Evolutionary conservation across 495 filamentous ascomycete genomes (phyloP).

Genomic region (Oidiodendron maius): DNA sequence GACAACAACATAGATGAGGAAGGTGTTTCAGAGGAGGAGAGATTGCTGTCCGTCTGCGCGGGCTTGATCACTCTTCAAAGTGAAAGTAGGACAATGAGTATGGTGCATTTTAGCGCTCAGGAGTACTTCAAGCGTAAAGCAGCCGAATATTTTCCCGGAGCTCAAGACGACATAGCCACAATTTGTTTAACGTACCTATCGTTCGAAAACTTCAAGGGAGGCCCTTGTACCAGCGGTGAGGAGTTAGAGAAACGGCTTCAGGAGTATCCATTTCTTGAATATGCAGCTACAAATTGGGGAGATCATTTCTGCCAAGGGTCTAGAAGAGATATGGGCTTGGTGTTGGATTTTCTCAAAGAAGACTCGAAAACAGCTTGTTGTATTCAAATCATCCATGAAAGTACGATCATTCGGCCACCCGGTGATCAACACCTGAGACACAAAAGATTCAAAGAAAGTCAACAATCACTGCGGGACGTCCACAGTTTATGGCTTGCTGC

Average conservation of each 20-base stretch:
- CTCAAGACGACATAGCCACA: conserved; percentile 2
- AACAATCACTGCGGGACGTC: too few relatives aligned
- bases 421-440: too few relatives aligned
- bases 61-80: conserved; percentile 30
- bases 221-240: conserved; percentile 5
- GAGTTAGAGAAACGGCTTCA: conserved; percentile 6
- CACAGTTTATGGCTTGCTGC: too few relatives aligned
- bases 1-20: conserved; percentile 22
- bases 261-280: conserved; percentile 3
- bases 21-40: conserved; percentile 20
- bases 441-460: too few relatives aligned
- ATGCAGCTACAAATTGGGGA: conserved; percentile 10
- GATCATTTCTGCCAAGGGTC: conserved; percentile 9
- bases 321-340: neutral
- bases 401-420: too few relatives aligned
- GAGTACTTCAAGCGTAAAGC: conserved; percentile 3
- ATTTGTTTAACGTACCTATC: conserved; percentile 7
- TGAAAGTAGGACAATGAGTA: conserved; percentile 25
- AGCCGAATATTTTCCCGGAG: neutral
- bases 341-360: conserved; percentile 5
- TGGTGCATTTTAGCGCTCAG: conserved; percentile 9
- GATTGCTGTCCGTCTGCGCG: conserved; percentile 25
- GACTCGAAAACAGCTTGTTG: conserved; percentile 2
- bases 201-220: conserved; percentile 4
- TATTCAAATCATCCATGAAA: too few relatives aligned